Evolutionary conservation across 352 stramenopile species (phyloP), one percentile per base, ranked within the genome.

Genomic region (Phytopythium cucurbitacearum): DNA sequence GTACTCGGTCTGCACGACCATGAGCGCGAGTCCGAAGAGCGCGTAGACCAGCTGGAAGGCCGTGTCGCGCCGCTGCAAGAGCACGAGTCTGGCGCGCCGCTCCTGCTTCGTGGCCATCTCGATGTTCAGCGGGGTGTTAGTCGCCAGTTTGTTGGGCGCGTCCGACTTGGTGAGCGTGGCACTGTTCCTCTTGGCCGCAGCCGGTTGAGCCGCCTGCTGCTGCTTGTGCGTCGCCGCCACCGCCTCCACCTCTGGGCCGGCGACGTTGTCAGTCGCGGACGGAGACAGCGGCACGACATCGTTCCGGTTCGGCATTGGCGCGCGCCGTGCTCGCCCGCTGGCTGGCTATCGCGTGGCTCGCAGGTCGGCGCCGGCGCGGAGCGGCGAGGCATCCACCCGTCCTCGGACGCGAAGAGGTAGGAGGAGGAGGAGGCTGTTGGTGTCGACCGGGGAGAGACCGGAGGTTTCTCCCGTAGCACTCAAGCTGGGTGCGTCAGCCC

Each of bases 1-100:
- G 62, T 87, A 87, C 59, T 90, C 73, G 54, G 86, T 69, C 64
- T 89, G 80, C 45, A 88, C 69, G 61, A 90, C 60, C 80, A 90
- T 90, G 58, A 90, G 75, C 58, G 53, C 61, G 41, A 90, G 47
- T 1, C 77, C 80, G 42, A 87, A 88, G 47, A 86, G 44, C 34
- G 55, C 77, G 58, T 76, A 89, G 64, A 90, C 86, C 41, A 90
- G 62, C 65, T 90, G 80, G 62, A 83, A 87, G 12, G 67, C 54
- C 40, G 73, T 75, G 51, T 85, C 57, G 12, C 70, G 61, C 40
- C 71, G 64, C 62, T 89, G 80, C 3, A 51, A 36, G 8, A 51
- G 39, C 34, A 88, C 69, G 33, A 87, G 63, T 33, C 54, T 64
- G 46, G 76, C 67, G 35, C 79, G 76, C 13, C 70, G 73, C 68